Percentiles rank a stretch among this genome's conserved stretches.
phyloP scores from a whole-genome alignment of 331 rosid genomes.

The Pyrus hybrid region DNA sequence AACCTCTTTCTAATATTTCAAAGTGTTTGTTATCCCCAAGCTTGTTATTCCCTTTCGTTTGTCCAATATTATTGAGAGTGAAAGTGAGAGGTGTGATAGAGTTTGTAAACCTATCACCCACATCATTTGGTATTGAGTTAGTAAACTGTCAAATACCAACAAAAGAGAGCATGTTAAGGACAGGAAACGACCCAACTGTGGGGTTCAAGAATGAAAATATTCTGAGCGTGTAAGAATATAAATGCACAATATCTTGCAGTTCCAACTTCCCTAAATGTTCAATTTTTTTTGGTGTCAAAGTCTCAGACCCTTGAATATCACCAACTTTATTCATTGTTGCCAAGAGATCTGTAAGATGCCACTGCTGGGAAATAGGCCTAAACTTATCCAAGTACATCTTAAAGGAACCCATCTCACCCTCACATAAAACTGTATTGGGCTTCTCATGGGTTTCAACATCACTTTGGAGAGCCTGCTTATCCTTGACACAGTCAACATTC shows the following conservation, averaged over 20 bases:
- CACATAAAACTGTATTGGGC: slow-evolving; percentile 22
- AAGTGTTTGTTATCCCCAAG: too few relatives aligned
- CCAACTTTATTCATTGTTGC: slow-evolving; percentile 29
- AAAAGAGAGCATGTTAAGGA: slow-evolving; percentile 91
- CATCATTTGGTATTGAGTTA: too few relatives aligned
- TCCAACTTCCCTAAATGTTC: slow-evolving; percentile 45
- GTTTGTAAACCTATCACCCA: too few relatives aligned
- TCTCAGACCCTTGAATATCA: slow-evolving; percentile 17
- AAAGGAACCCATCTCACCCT: slow-evolving; percentile 41
- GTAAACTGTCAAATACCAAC: too few relatives aligned
- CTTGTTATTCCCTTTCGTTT: too few relatives aligned
- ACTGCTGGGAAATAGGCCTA: slow-evolving; percentile 83
- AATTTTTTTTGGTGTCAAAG: slow-evolving; percentile 24
- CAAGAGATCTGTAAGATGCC: slow-evolving; percentile 82
- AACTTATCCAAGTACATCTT: slow-evolving; percentile 53
- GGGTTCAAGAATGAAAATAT: slow-evolving; percentile 64
- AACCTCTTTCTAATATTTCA: too few relatives aligned
- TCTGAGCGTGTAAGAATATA: slow-evolving; percentile 71
- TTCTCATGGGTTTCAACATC: slow-evolving; percentile 32
- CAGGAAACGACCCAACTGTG: slow-evolving; percentile 52
- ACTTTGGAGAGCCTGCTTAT: slow-evolving; percentile 30
- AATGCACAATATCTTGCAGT: slow-evolving; percentile 55
- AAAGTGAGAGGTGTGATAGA: too few relatives aligned
- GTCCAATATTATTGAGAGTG: too few relatives aligned
- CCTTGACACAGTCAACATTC: slow-evolving; percentile 37